Percentiles rank a stretch among this genome's conserved stretches.
phyloP scores from a whole-genome alignment of 257 asterid species.

The Jaltomata sinuosa region DNA sequence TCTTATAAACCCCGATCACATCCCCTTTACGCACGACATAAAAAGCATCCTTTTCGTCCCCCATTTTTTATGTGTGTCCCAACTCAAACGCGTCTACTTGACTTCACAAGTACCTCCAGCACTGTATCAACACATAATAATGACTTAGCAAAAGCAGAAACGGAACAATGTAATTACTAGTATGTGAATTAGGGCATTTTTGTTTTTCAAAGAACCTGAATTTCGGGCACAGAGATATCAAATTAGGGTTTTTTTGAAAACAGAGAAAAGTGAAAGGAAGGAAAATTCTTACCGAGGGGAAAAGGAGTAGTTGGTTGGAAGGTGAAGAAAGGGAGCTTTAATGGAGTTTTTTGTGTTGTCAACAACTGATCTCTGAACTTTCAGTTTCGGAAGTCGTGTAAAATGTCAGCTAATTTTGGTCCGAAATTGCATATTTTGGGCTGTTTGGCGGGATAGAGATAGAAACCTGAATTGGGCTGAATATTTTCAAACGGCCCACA shows the following conservation, averaged over 20 bases:
- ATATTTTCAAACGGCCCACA: neutral
- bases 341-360: neutral
- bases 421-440: neutral
- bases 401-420: neutral
- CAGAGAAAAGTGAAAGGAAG: neutral
- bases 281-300: neutral
- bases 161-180: neutral
- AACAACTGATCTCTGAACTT: neutral
- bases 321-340: neutral
- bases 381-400: neutral
- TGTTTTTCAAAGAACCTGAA: neutral
- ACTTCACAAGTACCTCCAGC: neutral
- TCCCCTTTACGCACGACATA: constrained; percentile 82
- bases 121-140: neutral
- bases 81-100: neutral
- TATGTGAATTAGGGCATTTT: neutral
- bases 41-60: constrained; percentile 79
- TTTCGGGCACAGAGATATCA: neutral
- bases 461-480: neutral
- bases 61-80: constrained; percentile 35
- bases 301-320: neutral
- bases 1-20: constrained; percentile 68
- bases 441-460: neutral
- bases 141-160: neutral
- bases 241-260: neutral